Evolutionary conservation across 345 rosid species (phyloP), one percentile per base, ranked within the genome.

Genomic region (Populus ilicifolia): DNA sequence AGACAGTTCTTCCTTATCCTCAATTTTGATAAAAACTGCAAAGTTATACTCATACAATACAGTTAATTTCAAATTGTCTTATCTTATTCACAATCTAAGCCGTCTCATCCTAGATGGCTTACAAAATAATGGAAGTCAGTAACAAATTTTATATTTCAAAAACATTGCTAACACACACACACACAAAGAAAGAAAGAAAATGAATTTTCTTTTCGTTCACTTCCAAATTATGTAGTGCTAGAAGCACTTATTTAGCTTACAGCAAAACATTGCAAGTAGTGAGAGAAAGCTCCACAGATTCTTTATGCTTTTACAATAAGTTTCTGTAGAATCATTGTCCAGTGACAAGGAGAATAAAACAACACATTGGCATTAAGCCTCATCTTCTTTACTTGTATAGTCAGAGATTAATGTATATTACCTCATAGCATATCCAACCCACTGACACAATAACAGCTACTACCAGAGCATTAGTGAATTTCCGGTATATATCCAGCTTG

Each of bases 371-470:
- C 46, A 41, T 41, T 41, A 41, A 41, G 0, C 46, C 46, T 41
- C 14, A 41, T 41, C 46, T 10, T 41, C 46, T 41, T 41, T 23
- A 25, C 18, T 52, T 9, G 36, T 36, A 63, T 11, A 23, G 46
- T 36, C 16, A n/a, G 64, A 25, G 73, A 44, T 21, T 16, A 35
- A 48, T 13, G 17, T 27, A 18, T n/a, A 20, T 77, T 86, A 96
- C 99, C 98, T 96, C 98, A 41, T 96, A 96, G 90, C 98, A 96
- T 79, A 88, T 88, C 99, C 98, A 96, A 72, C 99, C 98, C 35
- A 92, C 89, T 59, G 99, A 96, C 48, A 94, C 93, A 69, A 94
- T 83, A 75, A 94, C 93, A 64, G 97, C 89, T n/a, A 94, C 97
- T 27, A 90, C 97, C 88, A 96, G 83, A 73, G 98, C 97, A 80